Evolutionary conservation across 164 flowering plant species (phyloP), one percentile per base, ranked within the genome.

Genomic region (Nymphaea thermarum): DNA sequence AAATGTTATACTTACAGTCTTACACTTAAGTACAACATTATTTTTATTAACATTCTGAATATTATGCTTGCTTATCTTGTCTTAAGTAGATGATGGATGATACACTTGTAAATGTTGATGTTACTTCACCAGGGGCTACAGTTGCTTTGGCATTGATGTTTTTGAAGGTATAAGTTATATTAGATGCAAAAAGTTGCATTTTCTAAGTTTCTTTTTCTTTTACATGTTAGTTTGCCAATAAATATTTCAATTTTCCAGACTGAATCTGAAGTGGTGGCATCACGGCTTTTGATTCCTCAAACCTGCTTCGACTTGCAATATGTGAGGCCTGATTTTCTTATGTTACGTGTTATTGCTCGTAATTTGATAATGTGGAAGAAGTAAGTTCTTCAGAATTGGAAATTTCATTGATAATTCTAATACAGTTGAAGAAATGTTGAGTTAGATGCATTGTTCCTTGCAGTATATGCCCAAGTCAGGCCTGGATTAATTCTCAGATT

Each of bases 121-220:
- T 92, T 65, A 94, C 99, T 76, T 96, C 99, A 42, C 98, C 99
- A 74, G 99, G 99, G 62, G 98, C 99, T 55, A 83, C 85, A 68
- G 82, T 94, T 75, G 99, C 99, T 75, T 77, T 94, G 44, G 85
- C 92, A 64, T 76, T 94, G 69, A 80, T 91, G 82, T 94, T 82
- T 79, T 69, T 92, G 65, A 94, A 94, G 95, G 99, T 90, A 73
- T 66, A n/a, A 44, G 68, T 61, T 44, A 61, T 44, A 5, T 45
- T 45, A 5, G 53, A 10, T 10, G 11, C 11, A 5, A 45, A 5
- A 10, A 45, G 5, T 45, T 10, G 11, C 53, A 5, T 10, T 8
- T 36, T 65, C 12, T 18, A 44, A 18, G 66, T 45, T 15, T 60
- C 18, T 4, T 0, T 10, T 67, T 67, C 43, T 10, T 53, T 5